Evolutionary conservation across 768 basidiomycete genomes (phyloP), one percentile per base, ranked within the genome.

Genomic region (Lentinula guzmanii): DNA sequence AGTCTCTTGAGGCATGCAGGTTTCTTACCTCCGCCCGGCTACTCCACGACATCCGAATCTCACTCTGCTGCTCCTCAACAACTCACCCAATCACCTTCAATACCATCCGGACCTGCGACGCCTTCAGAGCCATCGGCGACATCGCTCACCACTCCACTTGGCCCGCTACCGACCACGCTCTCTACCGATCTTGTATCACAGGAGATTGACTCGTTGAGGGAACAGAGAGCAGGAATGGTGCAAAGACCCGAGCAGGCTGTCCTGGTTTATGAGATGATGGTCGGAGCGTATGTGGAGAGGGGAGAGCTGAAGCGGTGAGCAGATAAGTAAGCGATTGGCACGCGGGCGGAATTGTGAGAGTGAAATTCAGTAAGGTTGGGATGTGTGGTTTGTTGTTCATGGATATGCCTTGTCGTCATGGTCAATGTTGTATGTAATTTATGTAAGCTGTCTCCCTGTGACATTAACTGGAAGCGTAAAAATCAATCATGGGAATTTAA

Each of bases 171-270:
- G 2, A 68, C 73, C 1, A 71, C 73, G 8, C 62, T 85, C 5
- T 66, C 71, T 42, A 77, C 80, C 10, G 90, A 93, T 67, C 70
- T 81, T 7, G 80, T 93, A 2, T 79, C 79, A 11, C 79, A 83
- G 68, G 92, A 94, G 70, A 77, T 94, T 13, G 92, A 94, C 67
- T 83, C 79, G 31, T 71, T 94, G 65, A 75, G 92, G 64, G 92
- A 94, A 74, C 92, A 93, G 71, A 74, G 92, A 37, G 86, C 86
- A 2, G 80, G 86, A 31, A 93, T 94, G 92, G 90, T 93, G 37
- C 85, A 93, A 74, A 78, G 82, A 61, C 72, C 77, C 5, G 87
- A 88, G 63, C 91, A 93, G 70, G 71, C 83, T 4, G 37, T 77
- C 3, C 72, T 91, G 60, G 75, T 93, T 48, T 93, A 93, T 69